Evolutionary conservation across 108 stramenopile genomes (phyloP).

Genomic region (Pseudonitzschia delicatissima): DNA sequence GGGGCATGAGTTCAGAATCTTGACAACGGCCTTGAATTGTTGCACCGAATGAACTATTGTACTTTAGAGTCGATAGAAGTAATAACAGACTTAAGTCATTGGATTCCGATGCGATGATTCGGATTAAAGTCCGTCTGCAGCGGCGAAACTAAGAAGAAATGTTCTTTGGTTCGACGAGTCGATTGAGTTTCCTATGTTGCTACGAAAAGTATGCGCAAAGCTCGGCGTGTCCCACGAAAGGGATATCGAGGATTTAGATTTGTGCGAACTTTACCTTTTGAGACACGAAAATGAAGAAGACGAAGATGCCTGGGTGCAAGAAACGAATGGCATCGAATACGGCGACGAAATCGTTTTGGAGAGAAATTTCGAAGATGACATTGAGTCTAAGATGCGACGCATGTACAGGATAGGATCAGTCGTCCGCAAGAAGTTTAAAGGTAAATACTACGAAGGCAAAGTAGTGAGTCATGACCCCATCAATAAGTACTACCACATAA

Average conservation of each 20-base stretch:
- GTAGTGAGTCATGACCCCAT: too few relatives aligned
- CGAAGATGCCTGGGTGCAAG: neutral
- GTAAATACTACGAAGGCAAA: neutral
- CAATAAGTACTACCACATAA: too few relatives aligned
- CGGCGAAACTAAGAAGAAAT: neutral
- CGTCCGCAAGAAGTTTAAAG: neutral
- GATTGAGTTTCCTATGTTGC: neutral
- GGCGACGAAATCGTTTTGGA: slow-evolving; percentile 9
- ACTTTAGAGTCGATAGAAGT: too few relatives aligned
- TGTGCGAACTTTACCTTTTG: neutral
- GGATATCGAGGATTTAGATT: neutral
- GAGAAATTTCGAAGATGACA: neutral
- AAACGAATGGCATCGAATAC: slow-evolving; percentile 11
- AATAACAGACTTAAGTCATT: too few relatives aligned
- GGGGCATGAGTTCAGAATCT: too few relatives aligned
- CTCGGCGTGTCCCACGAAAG: neutral
- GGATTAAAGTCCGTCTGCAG: neutral
- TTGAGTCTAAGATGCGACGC: too few relatives aligned
- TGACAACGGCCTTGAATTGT: too few relatives aligned
- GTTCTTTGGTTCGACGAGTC: slow-evolving; percentile 11
- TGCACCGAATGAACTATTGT: too few relatives aligned
- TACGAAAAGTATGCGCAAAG: neutral
- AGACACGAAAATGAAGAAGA: neutral
- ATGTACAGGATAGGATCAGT: neutral
- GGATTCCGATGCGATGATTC: slow-evolving; percentile 1